Evolutionary conservation across 257 asterid species (phyloP).

Genomic region (Nyctanthes arbortristis): DNA sequence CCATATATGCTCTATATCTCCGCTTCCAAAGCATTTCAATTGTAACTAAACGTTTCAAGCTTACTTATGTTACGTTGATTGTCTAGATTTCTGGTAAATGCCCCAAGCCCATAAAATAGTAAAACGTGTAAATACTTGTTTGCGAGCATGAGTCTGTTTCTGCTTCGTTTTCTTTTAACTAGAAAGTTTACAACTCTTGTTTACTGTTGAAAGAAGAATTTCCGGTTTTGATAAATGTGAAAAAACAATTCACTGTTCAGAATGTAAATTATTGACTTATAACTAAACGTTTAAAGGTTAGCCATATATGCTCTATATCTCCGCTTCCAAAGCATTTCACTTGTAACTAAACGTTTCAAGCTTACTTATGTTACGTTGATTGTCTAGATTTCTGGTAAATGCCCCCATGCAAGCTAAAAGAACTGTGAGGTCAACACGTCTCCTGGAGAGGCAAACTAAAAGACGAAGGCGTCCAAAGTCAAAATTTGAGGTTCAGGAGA

Average conservation of each 20-base stretch:
- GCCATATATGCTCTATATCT: not conserved
- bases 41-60: no score
- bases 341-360: no score
- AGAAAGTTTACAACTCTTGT: not conserved
- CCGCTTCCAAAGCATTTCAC: slow-evolving; percentile 9
- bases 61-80: no score
- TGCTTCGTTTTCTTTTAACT: not conserved
- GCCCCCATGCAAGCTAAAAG: slow-evolving; percentile 37
- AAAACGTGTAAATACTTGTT: not conserved
- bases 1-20: not conserved
- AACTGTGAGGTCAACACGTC: slow-evolving; percentile 77
- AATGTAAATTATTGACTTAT: no score
- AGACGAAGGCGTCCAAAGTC: slow-evolving; percentile 55
- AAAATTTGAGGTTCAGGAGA: slow-evolving; percentile 45
- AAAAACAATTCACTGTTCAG: no score
- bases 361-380: no score
- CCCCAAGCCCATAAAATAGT: slow-evolving; percentile 14
- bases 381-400: slow-evolving; percentile 35
- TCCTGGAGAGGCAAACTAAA: slow-evolving; percentile 61
- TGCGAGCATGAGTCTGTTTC: not conserved
- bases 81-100: slow-evolving; percentile 34
- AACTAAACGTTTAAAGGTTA: not conserved
- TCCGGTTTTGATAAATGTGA: not conserved
- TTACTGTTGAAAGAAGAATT: not conserved
- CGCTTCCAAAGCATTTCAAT: slow-evolving; percentile 10